phyloP scores from a whole-genome alignment of 495 filamentous ascomycete genomes.

The Cercophora samala region DNA sequence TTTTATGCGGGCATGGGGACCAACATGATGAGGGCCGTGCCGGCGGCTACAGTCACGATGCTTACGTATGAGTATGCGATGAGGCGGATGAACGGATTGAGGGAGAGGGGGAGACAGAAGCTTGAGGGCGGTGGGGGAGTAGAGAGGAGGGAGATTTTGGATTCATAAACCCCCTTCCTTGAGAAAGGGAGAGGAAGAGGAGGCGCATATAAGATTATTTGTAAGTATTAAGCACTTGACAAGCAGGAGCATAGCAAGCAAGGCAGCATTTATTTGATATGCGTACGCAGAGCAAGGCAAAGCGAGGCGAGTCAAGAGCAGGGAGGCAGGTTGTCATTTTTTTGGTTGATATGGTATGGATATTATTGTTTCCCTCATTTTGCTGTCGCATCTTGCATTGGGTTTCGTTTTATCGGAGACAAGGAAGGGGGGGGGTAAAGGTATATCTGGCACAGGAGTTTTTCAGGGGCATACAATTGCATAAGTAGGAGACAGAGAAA shows the following conservation, averaged over 20 bases:
- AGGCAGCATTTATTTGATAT: not conserved
- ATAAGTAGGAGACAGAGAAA: not conserved
- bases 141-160: slow-evolving; percentile 7
- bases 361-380: not conserved
- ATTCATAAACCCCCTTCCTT: not conserved
- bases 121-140: slow-evolving; percentile 11
- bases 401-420: not conserved
- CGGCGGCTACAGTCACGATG: slow-evolving; percentile 94
- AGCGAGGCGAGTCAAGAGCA: not conserved
- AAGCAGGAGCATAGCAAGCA: not conserved
- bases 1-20: slow-evolving; percentile 98
- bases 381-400: not conserved
- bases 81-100: slow-evolving; percentile 45
- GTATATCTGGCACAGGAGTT: not conserved
- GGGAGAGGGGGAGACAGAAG: slow-evolving; percentile 34
- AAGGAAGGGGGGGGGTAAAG: not conserved
- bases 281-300: not conserved
- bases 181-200: not conserved
- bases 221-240: not conserved
- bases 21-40: slow-evolving; percentile 93
- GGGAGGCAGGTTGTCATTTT: not conserved
- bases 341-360: not conserved
- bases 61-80: slow-evolving; percentile 91
- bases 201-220: not conserved
- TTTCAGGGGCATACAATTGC: not conserved